Percentiles rank a stretch among this genome's conserved stretches.
Evolutionary conservation across 192 early-diverging fungal species (phyloP).

Genomic region (Rhizoclosmatium sp.): DNA sequence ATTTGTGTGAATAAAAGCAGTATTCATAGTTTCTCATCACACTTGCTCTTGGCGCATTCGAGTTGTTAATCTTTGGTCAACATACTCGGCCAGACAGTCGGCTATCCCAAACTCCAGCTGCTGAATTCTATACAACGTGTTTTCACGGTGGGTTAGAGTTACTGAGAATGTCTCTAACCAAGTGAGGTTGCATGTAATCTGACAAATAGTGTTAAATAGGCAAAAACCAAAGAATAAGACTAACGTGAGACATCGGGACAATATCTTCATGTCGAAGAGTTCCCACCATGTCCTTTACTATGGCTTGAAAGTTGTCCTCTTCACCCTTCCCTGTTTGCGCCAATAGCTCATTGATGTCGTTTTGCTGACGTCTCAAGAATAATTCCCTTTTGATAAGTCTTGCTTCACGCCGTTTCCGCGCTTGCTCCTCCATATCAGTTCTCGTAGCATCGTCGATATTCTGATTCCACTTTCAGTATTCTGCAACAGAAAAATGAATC

Average conservation of each 20-base stretch:
- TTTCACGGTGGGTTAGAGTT: conserved; percentile 60
- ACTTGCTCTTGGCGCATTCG: conserved; percentile 35
- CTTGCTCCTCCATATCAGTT: conserved; percentile 44
- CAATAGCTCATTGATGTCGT: conserved; percentile 52
- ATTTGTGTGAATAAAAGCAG: too few species aligned
- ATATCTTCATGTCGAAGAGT: conserved; percentile 55
- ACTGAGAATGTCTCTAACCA: conserved; percentile 63
- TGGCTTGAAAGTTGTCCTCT: conserved; percentile 46
- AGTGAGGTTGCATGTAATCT: conserved; percentile 42
- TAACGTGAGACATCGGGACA: conserved; percentile 46
- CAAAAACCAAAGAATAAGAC: too few species aligned
- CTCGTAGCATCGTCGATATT: conserved; percentile 58
- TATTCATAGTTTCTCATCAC: not conserved
- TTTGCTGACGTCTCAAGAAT: conserved; percentile 53
- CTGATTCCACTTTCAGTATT: conserved; percentile 14
- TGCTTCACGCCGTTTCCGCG: conserved; percentile 31
- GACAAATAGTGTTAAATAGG: too few species aligned
- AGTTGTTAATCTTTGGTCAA: conserved; percentile 32
- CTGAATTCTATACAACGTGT: conserved; percentile 59
- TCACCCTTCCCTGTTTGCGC: conserved; percentile 41
- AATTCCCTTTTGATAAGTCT: conserved; percentile 50
- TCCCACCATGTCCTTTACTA: conserved; percentile 51
- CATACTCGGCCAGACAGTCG: conserved; percentile 49
- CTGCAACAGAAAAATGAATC: not conserved
- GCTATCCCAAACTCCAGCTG: conserved; percentile 59